Conservation (phyloP, 257 asterid species). For the Plantago major region DNA sequence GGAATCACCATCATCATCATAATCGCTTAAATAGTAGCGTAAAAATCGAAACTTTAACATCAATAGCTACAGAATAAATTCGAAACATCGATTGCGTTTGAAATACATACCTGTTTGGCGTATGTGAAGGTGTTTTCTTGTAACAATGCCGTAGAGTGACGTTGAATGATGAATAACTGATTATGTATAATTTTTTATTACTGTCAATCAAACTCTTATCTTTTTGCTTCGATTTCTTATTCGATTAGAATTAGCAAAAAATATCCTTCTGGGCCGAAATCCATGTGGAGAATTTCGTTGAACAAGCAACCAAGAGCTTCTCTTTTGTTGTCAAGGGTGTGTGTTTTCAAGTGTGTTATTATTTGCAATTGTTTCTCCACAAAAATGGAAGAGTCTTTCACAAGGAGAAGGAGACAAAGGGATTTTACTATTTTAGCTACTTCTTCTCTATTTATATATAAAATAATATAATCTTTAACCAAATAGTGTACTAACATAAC, state of each 20-base stretch:
- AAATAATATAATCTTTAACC: neutral
- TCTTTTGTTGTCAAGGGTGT: slow-evolving; percentile 8
- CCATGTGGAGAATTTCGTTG: slow-evolving; percentile 13
- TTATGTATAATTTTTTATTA: neutral
- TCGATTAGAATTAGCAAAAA: neutral
- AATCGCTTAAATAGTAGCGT: neutral
- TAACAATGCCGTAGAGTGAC: slow-evolving; percentile 27
- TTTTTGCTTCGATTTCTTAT: neutral
- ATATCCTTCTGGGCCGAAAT: neutral
- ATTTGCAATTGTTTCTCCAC: neutral
- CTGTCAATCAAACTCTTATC: neutral
- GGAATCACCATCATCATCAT: neutral
- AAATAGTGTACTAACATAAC: neutral
- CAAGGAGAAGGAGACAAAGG: neutral
- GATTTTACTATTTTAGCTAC: no score
- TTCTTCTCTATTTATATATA: neutral
- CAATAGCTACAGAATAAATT: slow-evolving; percentile 1
- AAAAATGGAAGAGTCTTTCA: slow-evolving; percentile 4
- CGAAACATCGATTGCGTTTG: neutral
- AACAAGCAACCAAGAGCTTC: slow-evolving; percentile 22
- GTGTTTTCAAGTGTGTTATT: slow-evolving; percentile 4
- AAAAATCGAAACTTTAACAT: neutral
- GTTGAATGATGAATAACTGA: slow-evolving; percentile 19
- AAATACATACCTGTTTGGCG: slow-evolving; percentile 3
- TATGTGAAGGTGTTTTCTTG: slow-evolving; percentile 10